Evolutionary conservation across 352 stramenopile genomes (phyloP), one percentile per base, ranked within the genome.

Genomic region (Pythium pyrilobum): DNA sequence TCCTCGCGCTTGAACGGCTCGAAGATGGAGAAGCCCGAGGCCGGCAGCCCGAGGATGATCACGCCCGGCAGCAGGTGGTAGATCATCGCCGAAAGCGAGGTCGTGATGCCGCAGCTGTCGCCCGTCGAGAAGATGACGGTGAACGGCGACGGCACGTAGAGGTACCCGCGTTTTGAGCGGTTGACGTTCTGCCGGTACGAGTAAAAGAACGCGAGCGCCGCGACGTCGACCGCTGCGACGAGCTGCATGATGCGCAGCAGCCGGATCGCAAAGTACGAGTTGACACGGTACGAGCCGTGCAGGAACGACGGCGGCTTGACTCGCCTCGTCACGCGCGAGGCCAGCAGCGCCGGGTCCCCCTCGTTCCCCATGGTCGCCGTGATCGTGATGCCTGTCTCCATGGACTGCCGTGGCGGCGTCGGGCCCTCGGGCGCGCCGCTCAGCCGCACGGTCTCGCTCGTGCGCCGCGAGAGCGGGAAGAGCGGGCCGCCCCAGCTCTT

Each of bases 231-330:
- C 4, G 70, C 56, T 7, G 84, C 67, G 47, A 93, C 71, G 2
- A 88, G 21, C 60, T 88, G 72, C 46, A 77, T 77, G 11, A 81
- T 71, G 9, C 77, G 62, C 40, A 90, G 52, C 31, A 91, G 46
- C 13, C 67, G 66, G 25, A 81, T 72, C 9, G 82, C 72, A 52
- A 93, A 93, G 66, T 90, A 93, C 41, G 80, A 91, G 66, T 93
- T 93, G 49, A 78, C 60, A 32, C 81, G 80, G 70, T 77, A 92
- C 49, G 74, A 66, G 25, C 73, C 63, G 56, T 60, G 50, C 8
- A 56, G 16, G 28, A 52, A 65, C 16, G 50, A 55, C 24, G 20
- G 41, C 11, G 53, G 40, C 3, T 33, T 40, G 13, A 23, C 4
- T 36, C 29, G 25, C 18, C 39, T 50, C 42, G 47, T 40, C 6